Base-by-base conservation (phyloP, 73 alveolate species). In the Paramecium caudatum region DNA sequence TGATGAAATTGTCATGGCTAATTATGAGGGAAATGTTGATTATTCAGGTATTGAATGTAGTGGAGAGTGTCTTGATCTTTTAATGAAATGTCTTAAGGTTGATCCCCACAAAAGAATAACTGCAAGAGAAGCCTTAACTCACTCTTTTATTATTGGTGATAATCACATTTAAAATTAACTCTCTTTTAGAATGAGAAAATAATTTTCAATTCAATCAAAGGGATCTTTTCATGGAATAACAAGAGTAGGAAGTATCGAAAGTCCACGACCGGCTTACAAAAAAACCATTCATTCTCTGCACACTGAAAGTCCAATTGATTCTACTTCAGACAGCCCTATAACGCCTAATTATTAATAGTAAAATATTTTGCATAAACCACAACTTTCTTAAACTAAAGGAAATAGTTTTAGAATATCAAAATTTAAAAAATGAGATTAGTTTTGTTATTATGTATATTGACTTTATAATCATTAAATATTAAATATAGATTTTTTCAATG, bases 21-120 rank as follows among this genome's bases (percentile, higher is more conserved):
- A 33, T 15, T 69, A 43, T 43, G 41, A 16, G 16, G 21, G 47
- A 5, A 5, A 78, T 0, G 21, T 69, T 2, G 74, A 46, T 37
- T 87, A 16, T 87, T 30, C 82, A 63, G 93, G 19, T 39, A 41
- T 34, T 61, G 80, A 17, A 83, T 82, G 50, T 43, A 43, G 63
- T 33, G 33, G 10, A 0, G 83, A 65, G n/a, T 47, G 91, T 6
- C 80, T 74, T 27, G 88, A 74, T 74, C 19, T 74, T 21, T 74
- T 74, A 74, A 74, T 15, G 21, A 41, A 19, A 74, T 27, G 43
- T 30, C 46, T 74, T 9, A 39, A 74, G n/a, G 47, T 27, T 0
- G 88, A 74, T 45, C 69, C 47, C 1, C 43, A 74, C 15, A 74
- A 74, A 43, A 74, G 88, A 45, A 74, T 74, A 13, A 34, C 69